Percentiles rank a stretch among this genome's conserved stretches.
phyloP scores from a whole-genome alignment of 805 yeast species.

The Vanderwaltozyma tropicalis region DNA sequence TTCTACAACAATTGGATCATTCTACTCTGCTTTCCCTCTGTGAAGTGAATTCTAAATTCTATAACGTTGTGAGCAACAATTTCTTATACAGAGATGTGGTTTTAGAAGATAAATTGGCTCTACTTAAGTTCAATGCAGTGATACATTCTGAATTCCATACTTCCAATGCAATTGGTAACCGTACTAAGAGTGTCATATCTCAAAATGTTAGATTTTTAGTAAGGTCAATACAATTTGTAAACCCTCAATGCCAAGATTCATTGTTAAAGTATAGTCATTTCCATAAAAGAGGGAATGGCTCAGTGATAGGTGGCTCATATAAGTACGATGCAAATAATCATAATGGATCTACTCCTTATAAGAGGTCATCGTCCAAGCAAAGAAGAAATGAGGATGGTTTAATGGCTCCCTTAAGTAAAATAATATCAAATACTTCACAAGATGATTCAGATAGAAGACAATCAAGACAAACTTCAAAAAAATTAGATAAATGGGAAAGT shows the following conservation, averaged over 20 bases:
- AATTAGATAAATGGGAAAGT: constrained; percentile 12
- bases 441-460: constrained; percentile 5
- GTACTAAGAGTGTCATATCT: constrained; percentile 3
- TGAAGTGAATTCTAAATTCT: constrained; percentile 17
- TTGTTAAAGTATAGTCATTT: constrained; percentile 25
- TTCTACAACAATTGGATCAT: constrained; percentile 18
- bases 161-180: constrained; percentile 6
- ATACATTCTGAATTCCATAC: constrained; percentile 25
- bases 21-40: constrained; percentile 15
- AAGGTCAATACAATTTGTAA: constrained; percentile 19
- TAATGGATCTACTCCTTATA: not conserved
- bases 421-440: not conserved
- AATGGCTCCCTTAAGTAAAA: not conserved
- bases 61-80: constrained; percentile 16
- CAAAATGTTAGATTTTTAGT: constrained; percentile 22
- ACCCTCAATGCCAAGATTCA: constrained; percentile 28
- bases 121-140: constrained; percentile 22
- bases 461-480: constrained; percentile 7
- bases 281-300: constrained; percentile 10
- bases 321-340: constrained; percentile 3
- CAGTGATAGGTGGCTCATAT: constrained; percentile 23
- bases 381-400: not conserved
- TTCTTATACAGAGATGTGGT: constrained; percentile 21
- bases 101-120: constrained; percentile 16
- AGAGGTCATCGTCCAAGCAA: constrained; percentile 7